Evolutionary conservation across 202 grass and related monocot species (phyloP), one percentile per base, ranked within the genome.

Genomic region (Zizania palustris): DNA sequence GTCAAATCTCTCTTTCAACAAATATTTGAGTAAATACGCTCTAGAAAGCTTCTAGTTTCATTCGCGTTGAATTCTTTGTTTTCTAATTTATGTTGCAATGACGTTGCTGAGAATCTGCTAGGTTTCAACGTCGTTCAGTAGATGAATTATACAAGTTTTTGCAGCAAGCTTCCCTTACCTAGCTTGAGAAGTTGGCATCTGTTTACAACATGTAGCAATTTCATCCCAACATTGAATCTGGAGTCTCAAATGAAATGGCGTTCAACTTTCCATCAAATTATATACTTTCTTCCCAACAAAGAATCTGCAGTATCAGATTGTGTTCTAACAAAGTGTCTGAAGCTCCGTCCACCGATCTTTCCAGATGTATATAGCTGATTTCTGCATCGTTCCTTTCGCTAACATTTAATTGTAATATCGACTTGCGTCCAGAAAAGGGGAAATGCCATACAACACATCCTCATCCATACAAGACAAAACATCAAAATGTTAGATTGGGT

Each of bases 21-120:
- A 63, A 81, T 15, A 81, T 59, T 71, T 46, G 19, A 60, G 69
- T 74, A 46, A 72, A 67, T 65, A 42, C 40, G 11, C 48, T 35
- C 15, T 64, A 75, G 67, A 58, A 43, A 10, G 58, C 41, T 48
- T 57, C 57, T 50, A 60, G 22, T 70, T 56, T 22, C 33, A 48
- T 54, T 49, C 65, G 64, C 71, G 9, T 49, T 77, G 16, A 59
- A 59, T 76, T 61, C 15, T 7, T 48, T 44, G 63, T 19, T 43
- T 64, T 4, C 3, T 35, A 19, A 28, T 9, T 21, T 9, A 51
- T 41, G 21, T 59, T 80, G 74, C 14, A 35, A 5, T 43, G 45
- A n/a, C 43, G 44, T 3, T 15, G 7, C 14, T 83, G 65, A 13
- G 18, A 60, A 60, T 72, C 40, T 12, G 35, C 36, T 57, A 48